A percentile compares a stretch with the other conserved stretches of the same genome.
Evolutionary conservation across 352 stramenopile genomes (phyloP).

Genomic region (Phytophthora pinifolia): DNA sequence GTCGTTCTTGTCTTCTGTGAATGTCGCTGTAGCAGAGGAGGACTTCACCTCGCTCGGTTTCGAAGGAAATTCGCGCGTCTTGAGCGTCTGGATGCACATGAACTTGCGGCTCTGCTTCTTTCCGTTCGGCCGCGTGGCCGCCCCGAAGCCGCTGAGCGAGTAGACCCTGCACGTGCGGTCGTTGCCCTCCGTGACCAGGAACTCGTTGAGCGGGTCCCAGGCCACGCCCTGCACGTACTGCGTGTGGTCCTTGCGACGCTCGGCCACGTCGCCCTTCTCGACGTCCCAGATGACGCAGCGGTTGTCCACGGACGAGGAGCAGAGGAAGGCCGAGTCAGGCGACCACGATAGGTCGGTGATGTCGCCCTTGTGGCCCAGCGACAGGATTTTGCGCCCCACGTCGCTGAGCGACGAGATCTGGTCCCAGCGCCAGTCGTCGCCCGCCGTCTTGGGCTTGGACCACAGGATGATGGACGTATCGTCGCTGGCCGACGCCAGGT

Average conservation of each 20-base stretch:
- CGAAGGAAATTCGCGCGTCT: slow-evolving; percentile 64
- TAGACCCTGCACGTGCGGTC: slow-evolving; percentile 96
- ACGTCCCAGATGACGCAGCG: slow-evolving; percentile 89
- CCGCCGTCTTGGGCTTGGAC: slow-evolving; percentile 72
- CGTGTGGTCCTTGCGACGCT: slow-evolving; percentile 91
- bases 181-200: slow-evolving; percentile 93
- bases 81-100: slow-evolving; percentile 74
- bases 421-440: slow-evolving; percentile 73
- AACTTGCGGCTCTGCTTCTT: slow-evolving; percentile 81
- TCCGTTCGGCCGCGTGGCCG: slow-evolving; percentile 37
- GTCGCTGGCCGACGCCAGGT: slow-evolving; percentile 87
- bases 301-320: slow-evolving; percentile 93
- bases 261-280: slow-evolving; percentile 72
- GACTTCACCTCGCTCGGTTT: not conserved
- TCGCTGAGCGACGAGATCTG: slow-evolving; percentile 79
- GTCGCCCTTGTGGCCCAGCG: slow-evolving; percentile 85
- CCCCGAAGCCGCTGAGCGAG: slow-evolving; percentile 68
- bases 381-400: slow-evolving; percentile 72
- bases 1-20: slow-evolving; percentile 15
- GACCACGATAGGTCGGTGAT: slow-evolving; percentile 94
- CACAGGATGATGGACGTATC: slow-evolving; percentile 90
- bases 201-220: slow-evolving; percentile 95
- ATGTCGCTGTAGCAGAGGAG: slow-evolving; percentile 2
- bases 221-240: slow-evolving; percentile 97
- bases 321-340: slow-evolving; percentile 89